These are phyloP conservation scores for Purpureocillium takamizusanense DNA, from an alignment of 2,329 filamentous ascomycete genomes.

Conservation along the genomic window DNA sequence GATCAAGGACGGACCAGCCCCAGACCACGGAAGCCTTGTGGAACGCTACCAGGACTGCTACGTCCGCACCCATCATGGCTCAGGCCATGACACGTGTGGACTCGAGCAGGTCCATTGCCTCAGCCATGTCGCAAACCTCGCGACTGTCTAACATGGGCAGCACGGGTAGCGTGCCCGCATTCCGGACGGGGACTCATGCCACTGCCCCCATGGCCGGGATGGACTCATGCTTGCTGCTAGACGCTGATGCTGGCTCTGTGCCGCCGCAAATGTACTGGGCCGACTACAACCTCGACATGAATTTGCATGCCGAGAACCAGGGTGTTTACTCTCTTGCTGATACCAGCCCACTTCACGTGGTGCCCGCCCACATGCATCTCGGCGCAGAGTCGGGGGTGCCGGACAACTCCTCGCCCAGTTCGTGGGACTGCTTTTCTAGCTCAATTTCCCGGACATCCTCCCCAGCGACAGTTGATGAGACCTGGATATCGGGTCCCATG, in stretches of 20 bases:
- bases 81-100: slow-evolving; percentile 30
- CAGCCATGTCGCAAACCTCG: slow-evolving; percentile 40
- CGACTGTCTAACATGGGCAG: slow-evolving; percentile 43
- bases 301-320: slow-evolving; percentile 31
- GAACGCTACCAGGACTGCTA: slow-evolving; percentile 27
- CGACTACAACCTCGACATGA: slow-evolving; percentile 35
- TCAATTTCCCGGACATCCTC: slow-evolving; percentile 42
- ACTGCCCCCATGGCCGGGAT: slow-evolving; percentile 34
- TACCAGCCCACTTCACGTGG: slow-evolving; percentile 40
- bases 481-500: slow-evolving; percentile 27
- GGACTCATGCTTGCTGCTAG: slow-evolving; percentile 42
- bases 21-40: slow-evolving; percentile 41
- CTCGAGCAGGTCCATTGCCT: slow-evolving; percentile 29
- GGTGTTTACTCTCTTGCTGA: slow-evolving; percentile 33
- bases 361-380: slow-evolving; percentile 46
- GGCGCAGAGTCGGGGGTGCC: slow-evolving; percentile 40
- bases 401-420: slow-evolving; percentile 40
- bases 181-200: slow-evolving; percentile 29
- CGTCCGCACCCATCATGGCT: slow-evolving; percentile 20
- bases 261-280: slow-evolving; percentile 42
- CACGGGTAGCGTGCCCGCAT: slow-evolving; percentile 38
- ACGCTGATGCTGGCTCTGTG: slow-evolving; percentile 36
- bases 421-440: slow-evolving; percentile 44
- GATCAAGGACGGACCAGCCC: slow-evolving; percentile 33
- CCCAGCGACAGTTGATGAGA: slow-evolving; percentile 39